Conservation (phyloP, 345 rosid genomes). For the Moricandia arvensis region DNA sequence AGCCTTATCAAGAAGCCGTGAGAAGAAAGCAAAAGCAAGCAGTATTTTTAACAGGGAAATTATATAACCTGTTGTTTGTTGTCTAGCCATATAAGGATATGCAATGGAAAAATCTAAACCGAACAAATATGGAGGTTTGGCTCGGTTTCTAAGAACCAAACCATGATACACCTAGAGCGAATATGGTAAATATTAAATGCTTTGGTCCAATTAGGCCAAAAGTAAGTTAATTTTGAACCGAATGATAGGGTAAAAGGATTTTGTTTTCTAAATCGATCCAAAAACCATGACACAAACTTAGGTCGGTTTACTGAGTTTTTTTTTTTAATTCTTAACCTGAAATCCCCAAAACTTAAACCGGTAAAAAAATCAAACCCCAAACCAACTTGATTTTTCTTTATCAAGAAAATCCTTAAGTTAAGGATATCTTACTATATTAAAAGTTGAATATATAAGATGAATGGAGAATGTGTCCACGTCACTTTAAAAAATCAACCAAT, state of each 20-base stretch:
- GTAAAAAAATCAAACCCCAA: slow-evolving; percentile 11
- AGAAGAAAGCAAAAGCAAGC: neutral
- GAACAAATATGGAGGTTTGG: slow-evolving; percentile 3
- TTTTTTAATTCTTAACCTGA: neutral
- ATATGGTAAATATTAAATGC: too few species aligned
- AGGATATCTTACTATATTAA: too few species aligned
- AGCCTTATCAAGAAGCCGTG: neutral
- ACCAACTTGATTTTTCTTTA: neutral
- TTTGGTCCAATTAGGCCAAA: neutral
- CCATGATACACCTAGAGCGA: neutral
- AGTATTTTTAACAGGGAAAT: neutral
- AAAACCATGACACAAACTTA: neutral
- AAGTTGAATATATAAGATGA: too few species aligned
- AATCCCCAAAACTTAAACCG: neutral
- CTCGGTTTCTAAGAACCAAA: neutral
- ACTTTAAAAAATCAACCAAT: too few species aligned
- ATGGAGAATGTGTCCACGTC: too few species aligned
- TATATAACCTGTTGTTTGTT: too few species aligned
- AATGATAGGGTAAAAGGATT: neutral
- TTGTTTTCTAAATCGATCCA: neutral
- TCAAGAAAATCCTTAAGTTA: neutral
- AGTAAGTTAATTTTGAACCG: neutral
- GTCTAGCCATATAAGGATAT: neutral
- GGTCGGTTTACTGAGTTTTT: neutral
- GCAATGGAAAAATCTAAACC: neutral